Base-by-base conservation (phyloP, 75 land plant genomes). In the Cunninghamia lanceolata region DNA sequence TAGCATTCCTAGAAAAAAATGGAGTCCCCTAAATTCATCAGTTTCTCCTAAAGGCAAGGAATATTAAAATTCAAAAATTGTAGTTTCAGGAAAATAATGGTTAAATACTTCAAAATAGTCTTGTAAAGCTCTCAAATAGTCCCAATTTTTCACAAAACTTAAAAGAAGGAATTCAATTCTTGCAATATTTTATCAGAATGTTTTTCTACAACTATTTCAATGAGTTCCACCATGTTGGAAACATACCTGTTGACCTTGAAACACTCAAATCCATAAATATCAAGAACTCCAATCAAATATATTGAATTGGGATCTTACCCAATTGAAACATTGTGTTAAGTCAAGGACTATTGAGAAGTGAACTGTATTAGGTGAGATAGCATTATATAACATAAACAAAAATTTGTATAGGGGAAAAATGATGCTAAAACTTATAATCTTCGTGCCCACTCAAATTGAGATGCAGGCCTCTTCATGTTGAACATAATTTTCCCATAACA, bases 181-280 rank as follows among this genome's bases (percentile, higher is more conserved):
- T 16, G 14, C 21, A 77, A 30, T 2, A 19, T 19, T 39, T 77
- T 66, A 0, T 73, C 38, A 34, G 11, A 28, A 45, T 45, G 30
- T 80, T 80, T n/a, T 80, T 50, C 14, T 80, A 45, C 45, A 80
- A 45, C 46, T n/a, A 45, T 30, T 45, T 45, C 32, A 25, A 43
- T n/a, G 28, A 28, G 82, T 79, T 43, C 46, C 46, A 79, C 28
- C 9, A 40, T 43, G 19, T 83, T 43, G 59, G 14, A 52, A 83
- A 32, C 43, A 36, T 91, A 94, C 94, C 94, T 94, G 87, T 93
- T 93, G 71, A 89, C 89, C 88, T 94, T 92, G 87, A 98, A 98
- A 84, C 98, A 97, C 89, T 98, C 99, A 94, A 98, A 98, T 82
- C 99, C 99, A 89, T 98, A 98, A 47, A 98, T 98, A 80, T 98